Base-by-base conservation (phyloP, 805 yeast species). In the Candida fluviatilis region DNA sequence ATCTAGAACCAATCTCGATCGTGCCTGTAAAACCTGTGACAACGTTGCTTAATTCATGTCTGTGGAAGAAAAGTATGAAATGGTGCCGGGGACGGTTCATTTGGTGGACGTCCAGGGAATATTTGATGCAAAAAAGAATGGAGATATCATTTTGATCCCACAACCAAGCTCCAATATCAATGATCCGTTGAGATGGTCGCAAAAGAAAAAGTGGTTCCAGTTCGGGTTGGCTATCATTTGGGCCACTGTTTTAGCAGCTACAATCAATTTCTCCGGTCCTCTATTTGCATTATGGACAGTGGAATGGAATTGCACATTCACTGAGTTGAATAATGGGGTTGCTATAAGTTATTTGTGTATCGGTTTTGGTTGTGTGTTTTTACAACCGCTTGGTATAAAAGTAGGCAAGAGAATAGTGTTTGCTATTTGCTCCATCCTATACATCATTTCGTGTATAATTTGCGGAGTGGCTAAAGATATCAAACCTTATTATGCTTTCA, bases 21-120 rank as follows among this genome's bases (percentile, higher is more conserved):
- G n/a, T n/a, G n/a, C n/a, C n/a, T n/a, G n/a, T n/a, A n/a, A n/a
- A n/a, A n/a, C n/a, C n/a, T n/a, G n/a, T n/a, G n/a, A n/a, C n/a
- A n/a, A n/a, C n/a, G n/a, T n/a, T n/a, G n/a, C n/a, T n/a, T n/a
- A n/a, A n/a, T n/a, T n/a, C n/a, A n/a, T n/a, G n/a, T n/a, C 24
- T 10, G 10, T 21, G 24, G 24, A 21, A 21, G 10, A 21, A 21
- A 6, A 6, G 10, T 21, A 31, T 15, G 62, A 61, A 6, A 59
- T 62, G 16, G 61, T 75, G 17, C 80, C 81, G 4, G 82, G 82
- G 6, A 74, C 78, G 5, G 57, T 70, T 14, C 73, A 70, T 37
- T 58, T 76, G 23, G 73, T 76, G 27, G 80, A 73, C 45, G 15
- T 64, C 11, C 67, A 62, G 27, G 68, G 64, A 5, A 46, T 40